Conservation (phyloP, 2,329 filamentous ascomycete species). For the Plenodomus lindquistii region DNA sequence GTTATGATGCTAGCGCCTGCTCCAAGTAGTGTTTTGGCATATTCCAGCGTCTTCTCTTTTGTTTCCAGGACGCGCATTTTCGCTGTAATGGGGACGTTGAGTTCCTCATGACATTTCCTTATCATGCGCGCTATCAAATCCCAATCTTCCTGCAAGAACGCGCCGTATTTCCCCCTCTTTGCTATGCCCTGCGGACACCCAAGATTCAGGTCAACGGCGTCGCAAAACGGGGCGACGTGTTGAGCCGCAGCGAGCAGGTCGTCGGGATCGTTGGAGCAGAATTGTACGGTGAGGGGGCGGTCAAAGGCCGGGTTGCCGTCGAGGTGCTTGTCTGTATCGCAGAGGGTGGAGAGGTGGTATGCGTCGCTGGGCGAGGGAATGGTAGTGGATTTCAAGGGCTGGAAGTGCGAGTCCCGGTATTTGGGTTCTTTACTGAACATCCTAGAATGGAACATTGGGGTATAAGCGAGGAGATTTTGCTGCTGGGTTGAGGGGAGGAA, state of each 20-base stretch:
- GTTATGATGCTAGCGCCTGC: constrained; percentile 93
- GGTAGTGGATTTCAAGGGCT: constrained; percentile 59
- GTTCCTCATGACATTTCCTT: constrained; percentile 74
- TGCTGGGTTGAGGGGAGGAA: constrained; percentile 69
- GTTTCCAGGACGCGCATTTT: constrained; percentile 93
- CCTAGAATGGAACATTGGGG: constrained; percentile 94
- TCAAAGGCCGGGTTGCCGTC: constrained; percentile 87
- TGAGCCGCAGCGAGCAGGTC: constrained; percentile 77
- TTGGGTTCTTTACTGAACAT: constrained; percentile 77
- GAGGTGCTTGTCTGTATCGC: constrained; percentile 51
- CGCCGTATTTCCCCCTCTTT: constrained; percentile 84
- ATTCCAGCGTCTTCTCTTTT: constrained; percentile 81
- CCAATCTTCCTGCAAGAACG: constrained; percentile 93
- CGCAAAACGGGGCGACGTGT: constrained; percentile 82
- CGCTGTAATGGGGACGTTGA: constrained; percentile 85
- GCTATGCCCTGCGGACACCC: constrained; percentile 97
- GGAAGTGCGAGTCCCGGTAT: constrained; percentile 81
- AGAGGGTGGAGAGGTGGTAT: constrained; percentile 39
- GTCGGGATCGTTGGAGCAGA: constrained; percentile 88
- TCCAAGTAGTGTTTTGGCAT: constrained; percentile 82
- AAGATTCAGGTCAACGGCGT: constrained; percentile 93
- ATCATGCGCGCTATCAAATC: constrained; percentile 81
- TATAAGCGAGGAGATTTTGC: constrained; percentile 76
- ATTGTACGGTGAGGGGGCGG: constrained; percentile 91
- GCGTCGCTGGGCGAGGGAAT: constrained; percentile 41